These are phyloP conservation scores for Pichia californica DNA, from an alignment of 805 yeast genomes.

Conservation along the genomic window DNA sequence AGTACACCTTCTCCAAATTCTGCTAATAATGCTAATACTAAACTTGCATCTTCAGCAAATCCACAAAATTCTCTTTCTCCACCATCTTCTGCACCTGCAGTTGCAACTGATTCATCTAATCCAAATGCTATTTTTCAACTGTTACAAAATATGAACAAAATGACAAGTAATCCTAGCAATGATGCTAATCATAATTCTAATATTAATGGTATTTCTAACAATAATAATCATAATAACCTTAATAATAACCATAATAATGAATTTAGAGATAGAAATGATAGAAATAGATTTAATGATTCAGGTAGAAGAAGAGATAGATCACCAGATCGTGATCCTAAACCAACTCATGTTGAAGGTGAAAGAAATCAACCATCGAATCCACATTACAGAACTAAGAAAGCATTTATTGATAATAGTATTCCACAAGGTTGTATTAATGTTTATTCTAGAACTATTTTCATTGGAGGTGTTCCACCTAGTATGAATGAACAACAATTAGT, in stretches of 20 bases:
- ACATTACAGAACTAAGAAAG: constrained; percentile 69
- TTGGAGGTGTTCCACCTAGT: constrained; percentile 84
- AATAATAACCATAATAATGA: constrained; percentile 27
- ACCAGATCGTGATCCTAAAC: constrained; percentile 32
- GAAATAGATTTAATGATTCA: constrained; percentile 18
- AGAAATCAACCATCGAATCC: constrained; percentile 63
- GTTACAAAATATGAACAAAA: constrained; percentile 43
- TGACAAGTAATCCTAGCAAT: constrained; percentile 14
- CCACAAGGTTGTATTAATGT: constrained; percentile 81
- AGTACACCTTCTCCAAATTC: constrained; percentile 28
- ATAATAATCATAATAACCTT: constrained; percentile 15
- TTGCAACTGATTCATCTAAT: constrained; percentile 19
- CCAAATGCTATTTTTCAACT: constrained; percentile 43
- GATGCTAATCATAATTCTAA: constrained; percentile 19
- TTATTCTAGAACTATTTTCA: constrained; percentile 80
- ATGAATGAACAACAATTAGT: constrained; percentile 75
- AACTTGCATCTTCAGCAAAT: constrained; percentile 22
- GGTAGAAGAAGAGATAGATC: constrained; percentile 49
- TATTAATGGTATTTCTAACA: too few species aligned
- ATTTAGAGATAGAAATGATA: constrained; percentile 13
- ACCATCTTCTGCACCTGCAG: constrained; percentile 8
- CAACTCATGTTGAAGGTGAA: constrained; percentile 45
- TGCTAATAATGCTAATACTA: constrained; percentile 25
- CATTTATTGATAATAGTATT: constrained; percentile 60
- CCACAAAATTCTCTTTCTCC: constrained; percentile 2